Evolutionary conservation across 1,284 basidiomycete genomes (phyloP).

Genomic region (Heterobasidion annosum): DNA sequence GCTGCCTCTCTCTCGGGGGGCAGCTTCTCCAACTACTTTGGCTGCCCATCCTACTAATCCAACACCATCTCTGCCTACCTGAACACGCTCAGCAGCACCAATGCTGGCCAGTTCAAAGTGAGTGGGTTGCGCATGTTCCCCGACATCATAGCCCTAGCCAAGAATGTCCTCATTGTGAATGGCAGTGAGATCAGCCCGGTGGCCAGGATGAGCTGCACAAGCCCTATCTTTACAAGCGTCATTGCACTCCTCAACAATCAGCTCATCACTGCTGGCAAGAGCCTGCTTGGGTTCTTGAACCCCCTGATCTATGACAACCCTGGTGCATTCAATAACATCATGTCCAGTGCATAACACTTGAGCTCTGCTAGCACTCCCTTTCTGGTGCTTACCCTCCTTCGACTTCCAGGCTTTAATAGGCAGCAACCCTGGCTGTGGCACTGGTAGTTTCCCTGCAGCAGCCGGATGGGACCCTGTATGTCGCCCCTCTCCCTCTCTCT

Average conservation of each 20-base stretch:
- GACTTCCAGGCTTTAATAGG: background rate
- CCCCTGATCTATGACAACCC: slow-evolving; percentile 41
- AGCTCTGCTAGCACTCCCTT: no score
- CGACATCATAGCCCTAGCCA: slow-evolving; percentile 48
- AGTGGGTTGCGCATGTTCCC: slow-evolving; percentile 20
- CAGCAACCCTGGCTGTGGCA: slow-evolving; percentile 30
- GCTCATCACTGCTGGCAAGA: slow-evolving; percentile 37
- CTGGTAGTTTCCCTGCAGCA: slow-evolving; percentile 24
- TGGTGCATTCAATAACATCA: slow-evolving; percentile 50
- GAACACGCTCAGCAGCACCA: slow-evolving; percentile 17
- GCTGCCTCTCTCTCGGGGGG: background rate
- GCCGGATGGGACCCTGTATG: slow-evolving; percentile 28
- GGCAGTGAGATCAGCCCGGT: slow-evolving; percentile 34
- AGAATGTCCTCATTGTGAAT: slow-evolving; percentile 50
- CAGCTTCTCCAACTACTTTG: slow-evolving; percentile 5
- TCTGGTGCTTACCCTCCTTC: no score
- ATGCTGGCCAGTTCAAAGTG: slow-evolving; percentile 15
- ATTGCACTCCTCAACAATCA: slow-evolving; percentile 52
- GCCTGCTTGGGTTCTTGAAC: slow-evolving; percentile 34
- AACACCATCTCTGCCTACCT: slow-evolving; percentile 22
- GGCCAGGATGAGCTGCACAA: slow-evolving; percentile 49
- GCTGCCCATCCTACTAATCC: background rate
- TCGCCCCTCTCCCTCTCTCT: background rate
- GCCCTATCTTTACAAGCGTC: slow-evolving; percentile 50
- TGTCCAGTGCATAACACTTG: background rate